These are phyloP conservation scores for Tetracentron sinense DNA, from an alignment of 164 flowering plant species.

Conservation along the genomic window DNA sequence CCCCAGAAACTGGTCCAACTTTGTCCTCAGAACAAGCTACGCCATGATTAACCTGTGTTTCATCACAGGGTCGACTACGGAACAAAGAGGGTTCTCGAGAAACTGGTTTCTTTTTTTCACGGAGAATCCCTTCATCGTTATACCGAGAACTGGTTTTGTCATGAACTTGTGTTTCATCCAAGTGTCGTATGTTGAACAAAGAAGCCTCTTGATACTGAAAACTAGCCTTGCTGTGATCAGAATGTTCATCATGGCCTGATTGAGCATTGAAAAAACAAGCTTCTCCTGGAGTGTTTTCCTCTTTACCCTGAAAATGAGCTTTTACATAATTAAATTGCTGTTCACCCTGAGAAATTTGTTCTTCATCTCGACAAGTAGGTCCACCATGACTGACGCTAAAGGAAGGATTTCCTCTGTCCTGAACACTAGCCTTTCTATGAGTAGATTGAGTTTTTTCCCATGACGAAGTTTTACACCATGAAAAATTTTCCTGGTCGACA, in stretches of 20 bases:
- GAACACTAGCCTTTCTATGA: not conserved
- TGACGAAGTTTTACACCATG: not conserved
- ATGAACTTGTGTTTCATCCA: constrained; percentile 4
- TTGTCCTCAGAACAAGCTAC: not conserved
- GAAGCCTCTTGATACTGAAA: constrained; percentile 8
- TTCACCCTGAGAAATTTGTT: not conserved
- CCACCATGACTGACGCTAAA: constrained; percentile 2
- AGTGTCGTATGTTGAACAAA: not conserved
- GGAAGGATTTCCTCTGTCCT: constrained; percentile 6
- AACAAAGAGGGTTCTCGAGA: not conserved
- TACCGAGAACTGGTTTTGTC: constrained; percentile 1
- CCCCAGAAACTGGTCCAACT: not conserved
- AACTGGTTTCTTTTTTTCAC: constrained; percentile 2
- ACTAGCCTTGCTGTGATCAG: constrained; percentile 1
- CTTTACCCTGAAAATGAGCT: constrained; percentile 9
- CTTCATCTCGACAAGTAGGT: not conserved
- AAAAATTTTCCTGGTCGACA: constrained; percentile 1
- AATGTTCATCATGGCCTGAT: not conserved
- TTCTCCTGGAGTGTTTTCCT: constrained; percentile 12
- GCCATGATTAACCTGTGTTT: not conserved
- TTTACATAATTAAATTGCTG: not conserved
- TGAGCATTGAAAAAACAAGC: constrained; percentile 5
- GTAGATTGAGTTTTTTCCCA: not conserved
- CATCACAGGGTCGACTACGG: not conserved
- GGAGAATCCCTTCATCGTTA: constrained; percentile 12